These are phyloP conservation scores for Leccinum disarticulatum DNA, from an alignment of 768 basidiomycete species.

Conservation along the genomic window DNA sequence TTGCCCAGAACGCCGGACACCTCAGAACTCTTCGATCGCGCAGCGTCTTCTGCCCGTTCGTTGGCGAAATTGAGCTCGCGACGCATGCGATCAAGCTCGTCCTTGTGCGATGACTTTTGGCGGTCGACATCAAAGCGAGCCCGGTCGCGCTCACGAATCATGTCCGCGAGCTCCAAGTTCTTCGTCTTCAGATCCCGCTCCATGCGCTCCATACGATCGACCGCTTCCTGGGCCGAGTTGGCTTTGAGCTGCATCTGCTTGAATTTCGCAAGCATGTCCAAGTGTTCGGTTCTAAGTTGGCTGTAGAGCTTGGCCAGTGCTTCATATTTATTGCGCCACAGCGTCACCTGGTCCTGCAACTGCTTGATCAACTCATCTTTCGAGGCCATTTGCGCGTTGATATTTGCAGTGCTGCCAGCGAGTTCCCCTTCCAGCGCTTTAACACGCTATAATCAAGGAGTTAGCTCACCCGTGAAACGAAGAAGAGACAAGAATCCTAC, in stretches of 20 bases:
- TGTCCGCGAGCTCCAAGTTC: slow-evolving; percentile 96
- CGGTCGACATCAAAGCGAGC: slow-evolving; percentile 95
- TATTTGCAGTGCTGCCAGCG: slow-evolving; percentile 66
- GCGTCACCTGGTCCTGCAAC: slow-evolving; percentile 91
- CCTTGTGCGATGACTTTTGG: slow-evolving; percentile 90
- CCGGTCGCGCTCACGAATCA: slow-evolving; percentile 96
- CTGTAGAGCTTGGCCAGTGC: slow-evolving; percentile 98
- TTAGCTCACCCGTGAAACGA: slow-evolving; percentile 7
- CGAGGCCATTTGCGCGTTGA: slow-evolving; percentile 80
- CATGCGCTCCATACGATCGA: slow-evolving; percentile 99
- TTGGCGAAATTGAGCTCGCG: slow-evolving; percentile 94
- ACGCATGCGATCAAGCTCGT: slow-evolving; percentile 88
- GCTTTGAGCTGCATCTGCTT: slow-evolving; percentile 98
- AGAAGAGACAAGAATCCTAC: slow-evolving; percentile 41
- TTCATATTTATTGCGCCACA: slow-evolving; percentile 99
- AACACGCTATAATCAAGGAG: slow-evolving; percentile 61
- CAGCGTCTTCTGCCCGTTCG: slow-evolving; percentile 94
- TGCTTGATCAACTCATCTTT: slow-evolving; percentile 97
- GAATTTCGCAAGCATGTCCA: slow-evolving; percentile 96
- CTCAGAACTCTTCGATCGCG: slow-evolving; percentile 89
- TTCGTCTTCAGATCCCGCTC: slow-evolving; percentile 98
- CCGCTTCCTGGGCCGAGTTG: slow-evolving; percentile 96
- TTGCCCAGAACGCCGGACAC: slow-evolving; percentile 84
- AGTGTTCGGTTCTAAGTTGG: slow-evolving; percentile 94
- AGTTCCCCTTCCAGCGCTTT: slow-evolving; percentile 94